Percentiles rank a stretch among this genome's conserved stretches.
Conservation (phyloP, 2,329 filamentous ascomycete species). For the Xylaria sp. region DNA sequence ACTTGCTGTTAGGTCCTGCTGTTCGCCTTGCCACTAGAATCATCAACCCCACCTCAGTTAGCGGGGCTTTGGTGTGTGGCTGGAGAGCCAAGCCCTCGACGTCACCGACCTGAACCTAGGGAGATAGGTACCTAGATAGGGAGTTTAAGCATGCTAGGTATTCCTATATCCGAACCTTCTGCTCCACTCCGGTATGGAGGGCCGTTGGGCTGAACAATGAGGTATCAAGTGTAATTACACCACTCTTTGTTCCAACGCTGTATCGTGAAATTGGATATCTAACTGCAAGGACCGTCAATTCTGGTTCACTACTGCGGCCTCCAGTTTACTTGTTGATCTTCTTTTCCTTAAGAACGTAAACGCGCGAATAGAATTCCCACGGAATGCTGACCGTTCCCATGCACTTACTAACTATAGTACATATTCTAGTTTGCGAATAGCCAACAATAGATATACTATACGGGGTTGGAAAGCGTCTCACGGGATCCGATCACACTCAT, state of each 20-base stretch:
- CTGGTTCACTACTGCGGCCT: not conserved
- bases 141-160: no score
- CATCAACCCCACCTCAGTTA: no score
- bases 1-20: no score
- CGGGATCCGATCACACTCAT: not conserved
- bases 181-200: no score
- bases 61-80: constrained; percentile 1
- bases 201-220: not conserved
- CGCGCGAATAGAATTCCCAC: not conserved
- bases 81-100: not conserved
- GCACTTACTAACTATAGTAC: no score
- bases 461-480: not conserved
- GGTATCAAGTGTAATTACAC: constrained; percentile 3
- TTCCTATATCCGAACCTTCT: not conserved
- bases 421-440: not conserved
- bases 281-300: no score
- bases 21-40: not conserved
- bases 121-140: not conserved
- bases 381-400: not conserved
- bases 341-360: not conserved
- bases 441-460: not conserved
- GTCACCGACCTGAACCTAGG: not conserved
- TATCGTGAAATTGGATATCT: not conserved
- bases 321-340: not conserved
- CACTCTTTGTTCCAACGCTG: not conserved